Conservation (phyloP, 169 alveolate species). For the Eimeria acervulina region DNA sequence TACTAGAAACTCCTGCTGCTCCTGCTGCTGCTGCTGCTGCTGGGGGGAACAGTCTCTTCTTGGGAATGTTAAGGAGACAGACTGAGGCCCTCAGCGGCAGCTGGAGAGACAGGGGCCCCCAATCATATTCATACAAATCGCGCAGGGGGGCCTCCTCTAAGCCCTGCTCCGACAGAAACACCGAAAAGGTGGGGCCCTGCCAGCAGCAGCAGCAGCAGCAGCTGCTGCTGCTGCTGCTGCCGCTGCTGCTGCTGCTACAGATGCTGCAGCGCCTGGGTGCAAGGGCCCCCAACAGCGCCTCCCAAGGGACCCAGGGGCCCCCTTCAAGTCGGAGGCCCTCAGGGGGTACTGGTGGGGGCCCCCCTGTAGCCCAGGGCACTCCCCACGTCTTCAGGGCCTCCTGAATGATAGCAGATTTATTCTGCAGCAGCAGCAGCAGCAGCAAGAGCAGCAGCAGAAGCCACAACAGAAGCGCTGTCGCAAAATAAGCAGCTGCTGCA, state of each 20-base stretch:
- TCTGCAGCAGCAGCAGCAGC: conserved; percentile 3
- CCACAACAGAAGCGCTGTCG: too few relatives aligned
- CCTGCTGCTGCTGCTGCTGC: conserved; percentile 41
- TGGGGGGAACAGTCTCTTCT: not conserved
- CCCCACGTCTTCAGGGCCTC: conserved; percentile 34
- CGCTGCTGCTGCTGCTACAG: conserved; percentile 16
- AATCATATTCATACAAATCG: not conserved
- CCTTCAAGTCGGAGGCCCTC: conserved; percentile 66
- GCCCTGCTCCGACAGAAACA: conserved; percentile 3
- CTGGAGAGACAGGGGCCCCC: not conserved
- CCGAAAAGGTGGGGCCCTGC: conserved; percentile 16
- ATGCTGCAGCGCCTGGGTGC: not conserved
- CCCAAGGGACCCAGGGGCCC: conserved; percentile 14
- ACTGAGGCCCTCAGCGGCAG: conserved; percentile 27
- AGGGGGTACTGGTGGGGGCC: conserved; percentile 33
- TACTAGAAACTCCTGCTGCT: not conserved
- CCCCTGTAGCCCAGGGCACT: conserved; percentile 61
- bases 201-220: conserved; percentile 16
- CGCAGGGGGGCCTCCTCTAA: conserved; percentile 13
- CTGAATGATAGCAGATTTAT: conserved; percentile 13
- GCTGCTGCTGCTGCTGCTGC: conserved; percentile 19
- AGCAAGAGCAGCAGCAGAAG: not conserved
- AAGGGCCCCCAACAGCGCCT: not conserved
- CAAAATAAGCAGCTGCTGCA: not conserved
- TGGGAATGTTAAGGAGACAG: not conserved